A percentile compares a stretch with the other conserved stretches of the same genome.
phyloP scores from a whole-genome alignment of 2,329 filamentous ascomycete species.

The Akanthomyces uredinophilus region DNA sequence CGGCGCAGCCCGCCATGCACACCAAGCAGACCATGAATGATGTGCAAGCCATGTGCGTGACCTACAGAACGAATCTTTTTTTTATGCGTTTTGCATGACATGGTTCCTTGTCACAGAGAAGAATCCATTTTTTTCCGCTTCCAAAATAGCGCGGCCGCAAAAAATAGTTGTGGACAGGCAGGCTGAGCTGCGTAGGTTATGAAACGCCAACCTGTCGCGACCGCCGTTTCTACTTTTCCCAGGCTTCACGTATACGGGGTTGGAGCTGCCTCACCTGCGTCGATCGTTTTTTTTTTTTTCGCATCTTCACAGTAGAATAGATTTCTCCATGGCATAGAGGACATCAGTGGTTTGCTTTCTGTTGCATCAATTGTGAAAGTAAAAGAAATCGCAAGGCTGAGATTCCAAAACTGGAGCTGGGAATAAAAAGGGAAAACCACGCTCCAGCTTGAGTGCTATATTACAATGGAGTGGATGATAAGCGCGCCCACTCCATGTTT shows the following conservation, averaged over 20 bases:
- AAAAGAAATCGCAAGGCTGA: too few species aligned
- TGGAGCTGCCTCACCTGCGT: neutral
- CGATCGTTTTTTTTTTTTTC: neutral
- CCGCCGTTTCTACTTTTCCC: neutral
- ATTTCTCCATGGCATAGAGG: neutral
- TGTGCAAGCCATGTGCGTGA: neutral
- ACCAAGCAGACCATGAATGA: neutral
- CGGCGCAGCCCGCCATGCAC: neutral
- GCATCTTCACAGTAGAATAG: too few species aligned
- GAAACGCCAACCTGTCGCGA: conserved; percentile 9
- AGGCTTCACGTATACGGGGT: neutral
- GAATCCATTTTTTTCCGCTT: too few species aligned
- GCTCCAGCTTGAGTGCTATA: neutral
- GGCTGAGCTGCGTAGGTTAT: neutral
- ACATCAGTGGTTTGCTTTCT: too few species aligned
- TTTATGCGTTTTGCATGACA: neutral
- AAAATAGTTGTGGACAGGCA: neutral
- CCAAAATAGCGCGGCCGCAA: neutral
- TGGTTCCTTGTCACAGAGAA: too few species aligned
- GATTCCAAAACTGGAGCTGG: neutral
- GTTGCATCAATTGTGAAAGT: too few species aligned
- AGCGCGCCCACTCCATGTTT: too few species aligned
- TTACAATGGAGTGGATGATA: too few species aligned
- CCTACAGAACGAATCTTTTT: too few species aligned
- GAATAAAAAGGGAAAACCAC: neutral